Base-by-base conservation (phyloP, 2,329 filamentous ascomycete species). In the Alternaria gaisen region DNA sequence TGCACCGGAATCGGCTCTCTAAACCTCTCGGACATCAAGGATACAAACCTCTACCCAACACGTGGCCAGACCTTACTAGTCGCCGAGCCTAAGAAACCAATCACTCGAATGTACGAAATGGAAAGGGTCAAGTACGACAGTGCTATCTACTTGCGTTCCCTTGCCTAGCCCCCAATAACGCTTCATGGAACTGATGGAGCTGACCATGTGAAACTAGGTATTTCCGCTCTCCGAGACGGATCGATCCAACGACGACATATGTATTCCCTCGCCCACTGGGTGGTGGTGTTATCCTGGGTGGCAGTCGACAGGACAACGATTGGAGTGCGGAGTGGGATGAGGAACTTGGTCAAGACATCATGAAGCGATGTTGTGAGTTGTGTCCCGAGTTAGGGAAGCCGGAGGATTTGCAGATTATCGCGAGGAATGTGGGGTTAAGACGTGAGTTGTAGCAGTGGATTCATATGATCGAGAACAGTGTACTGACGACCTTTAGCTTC, bases 41-140 rank as follows among this genome's bases (percentile, higher is more conserved):
- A 98, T 73, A 80, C 82, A 50, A 86, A 85, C 4, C 84, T 98
- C 66, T 85, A 89, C 57, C 94, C 95, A 1, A 80, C 79, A 0
- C 88, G 95, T 3, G 94, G 93, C 1, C 94, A 98, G 79, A 88
- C 92, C 5, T 89, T 97, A 0, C 79, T 97, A 0, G 91, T 97
- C 7, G 78, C 81, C 18, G 76, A 79, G n/a, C 80, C 81, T 0
- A 73, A 74, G 12, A 61, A 55, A 1, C 79, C 79, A 5, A 72
- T 83, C 14, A 58, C 66, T 22, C 72, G 74, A 58, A 83, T 83
- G 80, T 72, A 72, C 53, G 70, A 72, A 61, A 65, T 51, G 24
- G 67, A 60, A 44, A 59, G 59, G 22, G 51, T 53, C 26, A 59
- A 60, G 48, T 64, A 67, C 57, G 55, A 36, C 26, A 34, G 8